phyloP scores from a whole-genome alignment of 2,329 filamentous ascomycete species.

The Meredithiella fracta region DNA sequence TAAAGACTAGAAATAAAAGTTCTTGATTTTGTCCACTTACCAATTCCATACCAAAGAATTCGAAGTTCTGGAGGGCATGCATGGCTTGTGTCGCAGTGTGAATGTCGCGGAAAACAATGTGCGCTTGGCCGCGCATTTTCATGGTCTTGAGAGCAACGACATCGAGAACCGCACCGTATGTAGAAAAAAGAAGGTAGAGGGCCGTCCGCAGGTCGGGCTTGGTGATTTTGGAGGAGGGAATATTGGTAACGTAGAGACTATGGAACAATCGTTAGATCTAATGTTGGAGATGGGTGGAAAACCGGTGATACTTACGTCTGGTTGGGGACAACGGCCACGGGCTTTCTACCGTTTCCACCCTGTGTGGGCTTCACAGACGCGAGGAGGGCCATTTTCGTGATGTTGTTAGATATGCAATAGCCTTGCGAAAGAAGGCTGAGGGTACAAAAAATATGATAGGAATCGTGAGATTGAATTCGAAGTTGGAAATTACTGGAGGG shows the following conservation, averaged over 20 bases:
- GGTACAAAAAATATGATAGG: conserved; percentile 12
- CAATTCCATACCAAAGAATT: conserved; percentile 72
- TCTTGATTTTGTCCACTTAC: conserved; percentile 34
- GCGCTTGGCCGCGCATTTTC: conserved; percentile 92
- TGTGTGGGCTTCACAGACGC: conserved; percentile 5
- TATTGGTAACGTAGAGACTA: conserved; percentile 77
- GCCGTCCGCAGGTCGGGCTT: conserved; percentile 75
- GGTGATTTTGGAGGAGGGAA: conserved; percentile 71
- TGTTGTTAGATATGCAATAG: conserved; percentile 18
- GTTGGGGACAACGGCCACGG: conserved; percentile 46
- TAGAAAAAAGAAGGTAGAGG: conserved; percentile 86
- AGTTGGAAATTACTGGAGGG: background rate
- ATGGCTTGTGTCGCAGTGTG: conserved; percentile 89
- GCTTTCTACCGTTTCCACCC: conserved; percentile 25
- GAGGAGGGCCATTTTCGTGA: conserved; percentile 8
- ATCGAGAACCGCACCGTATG: conserved; percentile 83
- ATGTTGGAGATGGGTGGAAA: background rate
- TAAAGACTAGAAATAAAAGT: background rate
- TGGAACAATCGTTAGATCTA: background rate
- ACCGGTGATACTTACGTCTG: conserved; percentile 45
- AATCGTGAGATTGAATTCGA: background rate
- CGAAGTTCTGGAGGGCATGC: conserved; percentile 69
- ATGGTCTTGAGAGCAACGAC: conserved; percentile 75
- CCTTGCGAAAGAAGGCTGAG: conserved; percentile 14
- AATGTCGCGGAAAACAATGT: conserved; percentile 76